Base-by-base conservation (phyloP, 345 rosid genomes). In the Acer campestre region DNA sequence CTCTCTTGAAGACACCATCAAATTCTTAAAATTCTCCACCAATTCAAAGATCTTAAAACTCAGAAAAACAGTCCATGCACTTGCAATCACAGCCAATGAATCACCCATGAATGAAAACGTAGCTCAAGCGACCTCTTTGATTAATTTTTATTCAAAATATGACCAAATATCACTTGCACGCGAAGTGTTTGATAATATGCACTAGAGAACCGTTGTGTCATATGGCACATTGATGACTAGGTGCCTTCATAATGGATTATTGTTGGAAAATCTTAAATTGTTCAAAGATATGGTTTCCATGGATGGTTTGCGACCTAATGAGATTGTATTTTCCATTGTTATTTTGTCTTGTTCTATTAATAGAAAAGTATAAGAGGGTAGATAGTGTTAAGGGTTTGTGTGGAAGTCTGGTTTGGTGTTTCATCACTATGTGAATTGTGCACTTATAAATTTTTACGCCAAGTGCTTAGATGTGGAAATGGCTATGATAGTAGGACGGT, bases 191-290 rank as follows among this genome's bases (percentile, higher is more conserved):
- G 97, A 90, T 75, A 44, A 44, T 49, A 88, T 91, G 93, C 87
- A 56, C 25, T 74, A 79, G 0, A 87, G 94, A 66, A 90, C 88
- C 53, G 91, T 84, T 44, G 92, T 93, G 49, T 91, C 98, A 79
- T 94, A 91, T 87, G 67, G 88, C 67, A 73, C 98, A 12, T 67
- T 95, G 77, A 95, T 95, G 98, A 72, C 81, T 0, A 95, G 97
- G 75, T 91, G 91, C 79, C 81, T 89, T 61, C 91, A 85, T 69
- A 69, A 56, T 53, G 94, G 92, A 70, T 58, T 76, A 76, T 68
- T 83, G 3, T 56, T 67, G 46, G 84, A 95, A 78, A 97, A 88
- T 20, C 74, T 93, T 25, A 78, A 75, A 4, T 67, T 95, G 74
- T 87, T 93, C 51, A 89, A 86, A 82, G 67, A 76, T 75, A 87